Conservation (phyloP, 2,329 filamentous ascomycete genomes). For the Diaporthe citriasiana region DNA sequence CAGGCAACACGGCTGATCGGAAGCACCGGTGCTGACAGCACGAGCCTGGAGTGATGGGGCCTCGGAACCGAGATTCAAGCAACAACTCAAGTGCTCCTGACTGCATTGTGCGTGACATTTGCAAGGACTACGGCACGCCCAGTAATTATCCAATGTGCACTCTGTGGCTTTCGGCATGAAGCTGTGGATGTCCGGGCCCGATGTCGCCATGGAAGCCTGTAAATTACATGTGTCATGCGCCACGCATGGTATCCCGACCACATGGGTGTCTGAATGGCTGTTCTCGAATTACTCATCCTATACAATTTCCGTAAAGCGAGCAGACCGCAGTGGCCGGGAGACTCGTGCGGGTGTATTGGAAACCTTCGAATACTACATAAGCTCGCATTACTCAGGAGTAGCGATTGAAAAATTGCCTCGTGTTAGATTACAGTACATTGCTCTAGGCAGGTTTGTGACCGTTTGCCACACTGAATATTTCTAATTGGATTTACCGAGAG, state of each 20-base stretch:
- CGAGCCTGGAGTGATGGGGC: background rate
- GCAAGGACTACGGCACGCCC: background rate
- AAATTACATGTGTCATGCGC: constrained; percentile 5
- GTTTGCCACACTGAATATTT: background rate
- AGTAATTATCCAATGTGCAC: constrained; percentile 5
- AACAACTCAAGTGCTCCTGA: background rate
- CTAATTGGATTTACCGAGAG: background rate
- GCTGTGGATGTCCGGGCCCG: background rate
- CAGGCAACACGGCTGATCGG: background rate
- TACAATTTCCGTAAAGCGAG: background rate
- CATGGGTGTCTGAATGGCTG: background rate
- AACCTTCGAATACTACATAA: background rate
- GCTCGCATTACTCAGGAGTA: background rate
- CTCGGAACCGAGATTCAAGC: background rate
- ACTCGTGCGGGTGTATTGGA: background rate
- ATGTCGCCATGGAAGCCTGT: constrained; percentile 8
- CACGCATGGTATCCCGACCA: background rate
- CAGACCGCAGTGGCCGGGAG: too few species aligned
- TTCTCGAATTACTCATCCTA: background rate
- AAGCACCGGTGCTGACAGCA: constrained; percentile 23
- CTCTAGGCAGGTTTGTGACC: background rate
- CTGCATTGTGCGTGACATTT: background rate
- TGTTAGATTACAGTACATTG: too few species aligned
- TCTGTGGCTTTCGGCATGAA: background rate
- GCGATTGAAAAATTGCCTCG: background rate